Evolutionary conservation across 371 early-diverging fungal genomes (phyloP), one percentile per base, ranked within the genome.

Genomic region (Nosema muscidifuracis): DNA sequence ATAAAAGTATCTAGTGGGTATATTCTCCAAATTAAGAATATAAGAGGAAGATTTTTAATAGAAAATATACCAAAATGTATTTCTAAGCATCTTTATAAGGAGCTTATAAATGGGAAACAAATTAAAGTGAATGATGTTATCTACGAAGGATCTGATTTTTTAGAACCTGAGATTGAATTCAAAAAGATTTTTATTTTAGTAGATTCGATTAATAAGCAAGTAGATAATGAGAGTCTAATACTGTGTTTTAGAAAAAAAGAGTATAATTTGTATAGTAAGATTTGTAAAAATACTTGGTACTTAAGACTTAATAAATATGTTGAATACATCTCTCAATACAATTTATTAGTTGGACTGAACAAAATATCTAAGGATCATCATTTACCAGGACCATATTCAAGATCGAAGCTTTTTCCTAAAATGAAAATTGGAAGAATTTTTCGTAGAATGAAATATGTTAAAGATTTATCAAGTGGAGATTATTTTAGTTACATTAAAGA

Each of bases 391-490:
- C 16, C n/a, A n/a, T n/a, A n/a, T n/a, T n/a, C n/a, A n/a, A n/a
- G n/a, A n/a, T n/a, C n/a, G n/a, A n/a, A n/a, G n/a, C n/a, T n/a
- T n/a, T n/a, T n/a, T n/a, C n/a, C n/a, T n/a, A 60, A 60, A 0
- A 31, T 18, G 3, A 7, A 36, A 3, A 36, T 36, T 36, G 12
- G 36, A 7, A 36, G 3, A 7, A 36, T 7, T 7, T 7, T 36
- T 36, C 3, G 36, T 7, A 7, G 12, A 3, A 36, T 36, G 7
- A 36, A 12, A 36, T 7, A 36, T 7, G 3, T 36, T 36, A 36
- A 36, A 36, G 3, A 87, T 92, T 0, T 85, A 92, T 9, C 3
- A 10, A 26, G 10, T 31, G 16, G 47, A 38, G 22, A 36, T 28
- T 9, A 44, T 0, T 58, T 70, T 22, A 57, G 12, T 36, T 76